Evolutionary conservation across 139 green algal species (phyloP), one percentile per base, ranked within the genome.

Genomic region (Medakamo hakoo): DNA sequence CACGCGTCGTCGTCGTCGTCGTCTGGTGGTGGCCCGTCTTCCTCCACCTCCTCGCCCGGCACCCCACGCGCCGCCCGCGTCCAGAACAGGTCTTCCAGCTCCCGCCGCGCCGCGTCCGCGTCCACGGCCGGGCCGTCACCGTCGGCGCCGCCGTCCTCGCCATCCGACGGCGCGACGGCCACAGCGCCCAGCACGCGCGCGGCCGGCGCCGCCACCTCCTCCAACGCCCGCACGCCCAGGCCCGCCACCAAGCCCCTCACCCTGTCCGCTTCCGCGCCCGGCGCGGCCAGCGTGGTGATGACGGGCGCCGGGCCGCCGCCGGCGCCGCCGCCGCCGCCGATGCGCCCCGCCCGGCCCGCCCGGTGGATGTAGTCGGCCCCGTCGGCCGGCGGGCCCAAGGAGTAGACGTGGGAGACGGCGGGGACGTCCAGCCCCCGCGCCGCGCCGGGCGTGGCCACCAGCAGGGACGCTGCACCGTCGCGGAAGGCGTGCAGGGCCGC

Each of bases 341-440:
- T 85, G 26, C 87, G 68, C 0, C 85, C 88, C 1, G 80, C 78
- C 4, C 88, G 73, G 14, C 88, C 88, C 1, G 84, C 86, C 3
- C 81, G 63, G 62, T 95, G 88, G 52, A 94, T 68, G 70, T 95
- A 95, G 27, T 86, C 69, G 1, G 67, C 72, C 1, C 73, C 68
- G 55, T 80, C 71, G 19, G 55, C 29, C 20, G 84, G 88, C 49
- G 71, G 56, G 16, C 73, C 80, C 16, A 88, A 57, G 65, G 79
- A 90, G 73, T 93, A 94, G 56, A 95, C 84, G 63, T 91, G 79
- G 58, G 68, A 84, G 2, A 95, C 86, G 1, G 77, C 82, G 0
- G 88, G 88, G 25, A 95, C 69, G 72, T 95, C 88, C 48, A 95
- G 72, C 1, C 88, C 88, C 1, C 88, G 69, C 2, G 80, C 68